phyloP scores from a whole-genome alignment of 345 rosid species.

The Durio zibethinus region DNA sequence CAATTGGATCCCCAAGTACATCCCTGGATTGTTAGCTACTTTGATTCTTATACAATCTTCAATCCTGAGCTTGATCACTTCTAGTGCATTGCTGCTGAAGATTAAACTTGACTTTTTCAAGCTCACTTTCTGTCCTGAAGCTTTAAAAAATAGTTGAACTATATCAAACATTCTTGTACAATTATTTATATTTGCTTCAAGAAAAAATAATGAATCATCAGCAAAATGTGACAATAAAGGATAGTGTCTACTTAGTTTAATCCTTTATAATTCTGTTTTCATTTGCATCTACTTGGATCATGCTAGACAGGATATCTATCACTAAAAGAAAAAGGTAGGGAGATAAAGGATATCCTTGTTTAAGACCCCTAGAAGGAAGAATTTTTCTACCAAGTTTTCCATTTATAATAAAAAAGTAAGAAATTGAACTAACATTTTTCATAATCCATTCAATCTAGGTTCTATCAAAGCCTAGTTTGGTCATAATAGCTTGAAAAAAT shows the following conservation, averaged over 20 bases:
- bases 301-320: background rate
- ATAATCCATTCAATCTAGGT: background rate
- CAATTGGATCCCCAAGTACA: background rate
- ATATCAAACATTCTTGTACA: background rate
- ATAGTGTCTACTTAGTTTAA: background rate
- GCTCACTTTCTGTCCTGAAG: background rate
- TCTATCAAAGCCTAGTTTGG: background rate
- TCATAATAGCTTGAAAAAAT: background rate
- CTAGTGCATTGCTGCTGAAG: background rate
- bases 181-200: background rate
- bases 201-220: background rate
- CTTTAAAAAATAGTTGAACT: background rate
- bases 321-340: background rate
- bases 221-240: background rate
- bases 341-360: background rate
- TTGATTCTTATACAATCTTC: background rate
- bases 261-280: too few relatives aligned
- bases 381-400: background rate
- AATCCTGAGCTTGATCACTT: background rate
- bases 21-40: background rate
- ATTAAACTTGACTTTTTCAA: background rate
- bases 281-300: background rate
- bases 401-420: background rate
- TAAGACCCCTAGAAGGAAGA: background rate
- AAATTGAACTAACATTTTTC: too few relatives aligned